Evolutionary conservation across 2,329 filamentous ascomycete species (phyloP), one percentile per base, ranked within the genome.

Genomic region (Talaromyces funiculosus): DNA sequence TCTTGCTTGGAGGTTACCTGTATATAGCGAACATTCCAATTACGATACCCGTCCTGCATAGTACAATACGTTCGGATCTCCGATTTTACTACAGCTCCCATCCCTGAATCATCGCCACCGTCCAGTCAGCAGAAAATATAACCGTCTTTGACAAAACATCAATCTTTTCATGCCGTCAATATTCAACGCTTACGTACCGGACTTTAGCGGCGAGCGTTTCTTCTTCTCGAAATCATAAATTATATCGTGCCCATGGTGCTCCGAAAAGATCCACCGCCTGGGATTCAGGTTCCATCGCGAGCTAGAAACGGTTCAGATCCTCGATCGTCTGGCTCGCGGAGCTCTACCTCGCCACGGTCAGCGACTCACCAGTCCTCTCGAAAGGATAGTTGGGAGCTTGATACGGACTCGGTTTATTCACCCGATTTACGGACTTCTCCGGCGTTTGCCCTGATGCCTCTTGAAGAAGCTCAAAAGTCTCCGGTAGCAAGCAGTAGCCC

Each of bases 391-490:
- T 57, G 68, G 67, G 62, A 71, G 67, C 66, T 69, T 64, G 31
- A 69, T 64, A n/a, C 67, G 65, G 40, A 68, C 64, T 70, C 72
- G 4, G 64, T 74, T 24, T 75, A 72, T 59, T 75, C 72, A 7
- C 73, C 73, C 4, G 72, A 75, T 61, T 67, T 75, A 51, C 70
- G 73, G 54, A 75, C 71, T 1, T 74, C 73, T 0, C 72, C 72
- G 6, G 72, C 72, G 0, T 75, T 75, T 51, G 71, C 73, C 59
- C 64, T 74, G 31, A 75, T 73, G 72, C 67, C 73, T 16, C 62
- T 75, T 7, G 71, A 75, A 56, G 67, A 75, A 57, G 72, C 73
- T 57, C 73, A 74, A 61, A 69, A 66, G 60, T 74, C 72, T 10
- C 73, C 72, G 29, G 66, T 71, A 53, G 70, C 68, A 53, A 64